phyloP scores from a whole-genome alignment of 1,284 basidiomycete genomes.

The Athelia psychrophila region DNA sequence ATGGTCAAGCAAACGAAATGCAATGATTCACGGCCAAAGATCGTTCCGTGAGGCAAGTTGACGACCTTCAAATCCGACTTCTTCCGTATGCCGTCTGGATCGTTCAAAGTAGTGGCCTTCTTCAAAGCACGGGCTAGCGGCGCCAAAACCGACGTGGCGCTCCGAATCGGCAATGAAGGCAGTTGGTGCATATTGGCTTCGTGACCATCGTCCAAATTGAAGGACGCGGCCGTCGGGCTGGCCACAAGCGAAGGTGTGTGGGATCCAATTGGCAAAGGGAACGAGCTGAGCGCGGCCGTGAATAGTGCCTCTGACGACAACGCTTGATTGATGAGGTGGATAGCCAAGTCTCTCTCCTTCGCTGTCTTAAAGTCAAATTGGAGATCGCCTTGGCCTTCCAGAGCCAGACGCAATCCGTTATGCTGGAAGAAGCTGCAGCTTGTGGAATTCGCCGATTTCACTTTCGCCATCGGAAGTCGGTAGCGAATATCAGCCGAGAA shows the following conservation, averaged over 20 bases:
- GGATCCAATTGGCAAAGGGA: background rate
- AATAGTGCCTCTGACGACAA: constrained; percentile 4
- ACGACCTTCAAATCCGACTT: constrained; percentile 42
- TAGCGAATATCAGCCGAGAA: constrained; percentile 41
- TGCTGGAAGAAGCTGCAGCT: constrained; percentile 30
- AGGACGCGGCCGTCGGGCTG: background rate
- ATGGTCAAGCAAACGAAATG: constrained; percentile 49
- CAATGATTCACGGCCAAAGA: constrained; percentile 18
- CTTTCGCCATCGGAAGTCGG: constrained; percentile 43
- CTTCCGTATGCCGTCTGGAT: constrained; percentile 20
- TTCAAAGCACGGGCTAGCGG: constrained; percentile 31
- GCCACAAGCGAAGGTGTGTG: background rate
- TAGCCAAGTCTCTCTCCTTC: constrained; percentile 43
- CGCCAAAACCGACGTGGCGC: constrained; percentile 32
- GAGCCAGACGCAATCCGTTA: constrained; percentile 45
- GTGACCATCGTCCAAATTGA: background rate
- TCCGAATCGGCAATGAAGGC: constrained; percentile 15
- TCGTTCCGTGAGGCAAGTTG: constrained; percentile 37
- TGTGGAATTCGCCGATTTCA: constrained; percentile 40
- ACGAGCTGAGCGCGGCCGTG: background rate
- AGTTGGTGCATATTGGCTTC: background rate
- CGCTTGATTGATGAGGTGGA: constrained; percentile 29
- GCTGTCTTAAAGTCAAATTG: constrained; percentile 48
- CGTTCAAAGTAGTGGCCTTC: background rate
- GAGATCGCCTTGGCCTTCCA: constrained; percentile 48